A percentile compares a stretch with the other conserved stretches of the same genome.
phyloP scores from a whole-genome alignment of 2,329 filamentous ascomycete species.

The Microcera coccophila region DNA sequence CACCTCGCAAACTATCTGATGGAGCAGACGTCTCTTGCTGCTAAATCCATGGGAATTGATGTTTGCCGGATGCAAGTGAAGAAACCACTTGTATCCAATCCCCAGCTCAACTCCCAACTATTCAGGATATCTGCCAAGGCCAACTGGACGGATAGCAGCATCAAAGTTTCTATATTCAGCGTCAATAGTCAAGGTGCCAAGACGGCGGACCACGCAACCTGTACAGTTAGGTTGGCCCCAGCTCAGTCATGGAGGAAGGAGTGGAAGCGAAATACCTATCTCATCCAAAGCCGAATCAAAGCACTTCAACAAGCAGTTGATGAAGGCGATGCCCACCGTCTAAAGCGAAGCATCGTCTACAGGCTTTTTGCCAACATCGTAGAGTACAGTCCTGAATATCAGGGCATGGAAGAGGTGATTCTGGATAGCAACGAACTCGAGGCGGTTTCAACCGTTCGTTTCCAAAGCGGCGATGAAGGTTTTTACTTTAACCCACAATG shows the following conservation, averaged over 20 bases:
- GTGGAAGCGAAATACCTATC: constrained; percentile 37
- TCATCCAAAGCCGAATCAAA: constrained; percentile 62
- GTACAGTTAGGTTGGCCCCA: constrained; percentile 4
- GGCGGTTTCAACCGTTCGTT: constrained; percentile 45
- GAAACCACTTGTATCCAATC: constrained; percentile 19
- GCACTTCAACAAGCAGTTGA: constrained; percentile 39
- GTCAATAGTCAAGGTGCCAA: constrained; percentile 14
- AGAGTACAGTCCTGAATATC: constrained; percentile 52
- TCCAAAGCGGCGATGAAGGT: constrained; percentile 40
- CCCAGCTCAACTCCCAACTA: constrained; percentile 9
- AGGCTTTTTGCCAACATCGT: constrained; percentile 59
- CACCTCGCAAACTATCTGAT: constrained; percentile 14
- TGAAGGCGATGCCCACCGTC: constrained; percentile 16
- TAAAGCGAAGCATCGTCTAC: constrained; percentile 45
- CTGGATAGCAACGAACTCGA: constrained; percentile 32
- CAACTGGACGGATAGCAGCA: constrained; percentile 11
- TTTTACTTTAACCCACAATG: constrained; percentile 57
- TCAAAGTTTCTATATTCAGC: constrained; percentile 20
- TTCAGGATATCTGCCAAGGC: constrained; percentile 15
- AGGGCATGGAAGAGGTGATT: constrained; percentile 57
- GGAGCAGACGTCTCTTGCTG: constrained; percentile 10
- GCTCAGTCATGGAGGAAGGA: constrained; percentile 11
- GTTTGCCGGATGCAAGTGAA: constrained; percentile 16
- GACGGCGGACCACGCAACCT: constrained; percentile 15
- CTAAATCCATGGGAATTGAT: constrained; percentile 14